Evolutionary conservation across 78 protist species (phyloP), one percentile per base, ranked within the genome.

Genomic region (Speleostelium caveatum): DNA sequence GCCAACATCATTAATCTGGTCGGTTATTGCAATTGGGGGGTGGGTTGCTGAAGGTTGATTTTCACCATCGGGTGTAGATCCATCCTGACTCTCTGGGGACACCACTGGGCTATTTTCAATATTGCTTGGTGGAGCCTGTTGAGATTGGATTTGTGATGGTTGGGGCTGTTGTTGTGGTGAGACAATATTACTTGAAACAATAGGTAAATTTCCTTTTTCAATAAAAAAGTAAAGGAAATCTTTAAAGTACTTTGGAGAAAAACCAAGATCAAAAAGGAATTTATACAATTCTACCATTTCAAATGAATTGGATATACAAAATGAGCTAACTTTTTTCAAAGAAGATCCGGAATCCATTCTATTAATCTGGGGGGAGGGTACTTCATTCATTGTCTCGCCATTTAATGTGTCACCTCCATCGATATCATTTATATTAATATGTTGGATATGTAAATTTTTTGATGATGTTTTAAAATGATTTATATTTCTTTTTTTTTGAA

Each of bases 291-390:
- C 49, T 51, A 51, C 32, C 49, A 71, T 32, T 49, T 71, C 62
- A 26, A 71, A 26, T 6, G 77, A 71, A 7, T 71, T 45, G 0
- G 77, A 71, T 21, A 71, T 32, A 51, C 77, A 71, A 71, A 49
- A 71, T 3, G 63, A 49, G 5, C 33, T 32, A 22, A 71, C 77
- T 71, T 71, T 71, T 71, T 71, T 71, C 26, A 32, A 14, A 19
- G 38, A 32, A 8, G 33, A 35, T 71, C 28, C 63, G 4, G 53
- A n/a, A n/a, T n/a, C n/a, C n/a, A n/a, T n/a, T n/a, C n/a, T n/a
- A n/a, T n/a, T n/a, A n/a, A 10, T 45, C n/a, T 45, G 6, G 53
- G 53, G 6, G 53, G 53, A 45, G 53, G 53, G 53, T 45, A 45
- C 10, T 14, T 45, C 6, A 10, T 6, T 10, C n/a, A 45, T 45